These are phyloP conservation scores for Linum trigynum DNA, from an alignment of 345 rosid genomes.

Conservation along the genomic window DNA sequence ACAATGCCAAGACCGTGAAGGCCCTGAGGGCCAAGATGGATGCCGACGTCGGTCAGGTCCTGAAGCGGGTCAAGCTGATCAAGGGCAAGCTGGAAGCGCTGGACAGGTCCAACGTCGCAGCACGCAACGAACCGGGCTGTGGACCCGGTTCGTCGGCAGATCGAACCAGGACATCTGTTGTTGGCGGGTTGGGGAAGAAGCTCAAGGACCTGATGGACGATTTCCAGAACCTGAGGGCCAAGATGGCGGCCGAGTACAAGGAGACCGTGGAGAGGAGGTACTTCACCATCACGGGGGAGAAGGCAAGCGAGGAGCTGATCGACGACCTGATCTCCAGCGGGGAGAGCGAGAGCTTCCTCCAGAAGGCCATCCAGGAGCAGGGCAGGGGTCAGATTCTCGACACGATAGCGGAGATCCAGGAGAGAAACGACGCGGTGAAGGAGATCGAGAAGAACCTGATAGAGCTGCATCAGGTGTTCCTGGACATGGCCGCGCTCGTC, in stretches of 20 bases:
- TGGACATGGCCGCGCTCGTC: slow-evolving; percentile 78
- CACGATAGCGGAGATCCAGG: slow-evolving; percentile 78
- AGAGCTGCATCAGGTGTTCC: slow-evolving; percentile 76
- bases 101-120: slow-evolving; percentile 52
- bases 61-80: slow-evolving; percentile 53
- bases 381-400: slow-evolving; percentile 81
- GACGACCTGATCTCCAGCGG: slow-evolving; percentile 73
- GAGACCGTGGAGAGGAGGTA: slow-evolving; percentile 77
- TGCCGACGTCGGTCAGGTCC: slow-evolving; percentile 45
- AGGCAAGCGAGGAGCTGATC: slow-evolving; percentile 60
- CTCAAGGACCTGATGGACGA: slow-evolving; percentile 67
- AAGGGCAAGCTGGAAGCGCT: slow-evolving; percentile 66
- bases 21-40: slow-evolving; percentile 54
- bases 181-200: slow-evolving; percentile 67
- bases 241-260: slow-evolving; percentile 52
- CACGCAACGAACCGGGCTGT: slow-evolving; percentile 48
- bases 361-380: slow-evolving; percentile 79
- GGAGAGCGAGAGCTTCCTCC: slow-evolving; percentile 71
- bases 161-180: slow-evolving; percentile 66
- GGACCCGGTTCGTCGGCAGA: slow-evolving; percentile 80
- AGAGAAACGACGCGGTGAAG: slow-evolving; percentile 71
- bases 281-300: slow-evolving; percentile 66
- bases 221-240: slow-evolving; percentile 51
- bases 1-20: slow-evolving; percentile 56
- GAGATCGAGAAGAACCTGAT: slow-evolving; percentile 78